A percentile compares a stretch with the other conserved stretches of the same genome.
phyloP scores from a whole-genome alignment of 495 filamentous ascomycete genomes.

The Penicillium canescens region DNA sequence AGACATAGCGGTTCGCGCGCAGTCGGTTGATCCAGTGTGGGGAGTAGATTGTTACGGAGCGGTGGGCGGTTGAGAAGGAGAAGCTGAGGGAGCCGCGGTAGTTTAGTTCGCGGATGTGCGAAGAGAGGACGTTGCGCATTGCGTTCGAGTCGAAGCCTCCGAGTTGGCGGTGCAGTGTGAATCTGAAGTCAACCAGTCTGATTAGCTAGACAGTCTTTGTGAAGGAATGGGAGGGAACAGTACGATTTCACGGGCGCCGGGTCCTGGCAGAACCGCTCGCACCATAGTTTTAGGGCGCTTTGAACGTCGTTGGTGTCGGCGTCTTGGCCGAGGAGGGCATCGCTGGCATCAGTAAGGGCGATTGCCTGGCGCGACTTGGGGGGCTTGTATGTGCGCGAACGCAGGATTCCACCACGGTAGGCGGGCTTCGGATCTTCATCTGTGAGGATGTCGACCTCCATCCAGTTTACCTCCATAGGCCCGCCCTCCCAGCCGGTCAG shows the following conservation, averaged over 20 bases:
- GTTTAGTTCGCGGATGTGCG: conserved; percentile 43
- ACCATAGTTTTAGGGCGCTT: conserved; percentile 33
- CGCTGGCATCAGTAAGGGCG: conserved; percentile 7
- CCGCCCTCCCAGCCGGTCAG: conserved; percentile 28
- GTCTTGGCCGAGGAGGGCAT: conserved; percentile 12
- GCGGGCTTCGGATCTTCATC: conserved; percentile 28
- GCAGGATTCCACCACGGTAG: conserved; percentile 31
- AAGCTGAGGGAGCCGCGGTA: conserved; percentile 39
- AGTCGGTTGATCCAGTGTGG: conserved; percentile 49
- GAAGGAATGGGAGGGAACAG: neutral
- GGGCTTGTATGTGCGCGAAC: conserved; percentile 23
- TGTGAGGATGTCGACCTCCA: conserved; percentile 19
- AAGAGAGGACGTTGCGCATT: conserved; percentile 33
- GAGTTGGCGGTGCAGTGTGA: conserved; percentile 38
- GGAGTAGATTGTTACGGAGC: conserved; percentile 41
- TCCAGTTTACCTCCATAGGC: conserved; percentile 12
- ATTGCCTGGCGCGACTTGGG: conserved; percentile 2
- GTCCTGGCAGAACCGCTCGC: conserved; percentile 41
- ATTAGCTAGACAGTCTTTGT: neutral
- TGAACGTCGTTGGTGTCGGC: conserved; percentile 6
- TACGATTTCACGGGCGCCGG: conserved; percentile 44
- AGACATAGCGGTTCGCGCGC: conserved; percentile 37
- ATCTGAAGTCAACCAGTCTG: conserved; percentile 22
- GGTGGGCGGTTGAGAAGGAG: conserved; percentile 20
- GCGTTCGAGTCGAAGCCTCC: conserved; percentile 32